Percentiles rank a stretch among this genome's conserved stretches.
phyloP scores from a whole-genome alignment of 179 eudicot species.

The Beta lomatogona region DNA sequence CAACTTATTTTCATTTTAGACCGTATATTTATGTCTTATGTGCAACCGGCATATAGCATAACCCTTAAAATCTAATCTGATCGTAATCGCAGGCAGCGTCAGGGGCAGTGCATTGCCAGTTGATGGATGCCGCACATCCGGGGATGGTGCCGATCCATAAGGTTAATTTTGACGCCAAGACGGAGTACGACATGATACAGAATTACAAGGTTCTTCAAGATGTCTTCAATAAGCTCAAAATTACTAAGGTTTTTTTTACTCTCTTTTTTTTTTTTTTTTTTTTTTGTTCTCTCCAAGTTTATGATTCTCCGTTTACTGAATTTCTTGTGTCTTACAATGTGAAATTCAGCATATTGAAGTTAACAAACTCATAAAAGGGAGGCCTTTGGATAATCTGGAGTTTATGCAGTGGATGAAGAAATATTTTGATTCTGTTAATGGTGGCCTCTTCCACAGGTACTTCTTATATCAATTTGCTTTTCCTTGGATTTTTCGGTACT shows the following conservation, averaged over 20 bases:
- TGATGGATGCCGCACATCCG: conserved; percentile 88
- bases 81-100: conserved; percentile 53
- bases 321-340: not conserved
- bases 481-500: too few relatives aligned
- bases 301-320: not conserved
- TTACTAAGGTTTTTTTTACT: conserved; percentile 55
- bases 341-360: conserved; percentile 70
- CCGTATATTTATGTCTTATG: too few relatives aligned
- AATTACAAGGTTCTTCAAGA: conserved; percentile 95
- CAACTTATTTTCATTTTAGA: too few relatives aligned
- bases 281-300: not conserved
- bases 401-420: conserved; percentile 92
- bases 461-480: not conserved
- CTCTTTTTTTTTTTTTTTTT: not conserved
- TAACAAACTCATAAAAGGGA: conserved; percentile 67
- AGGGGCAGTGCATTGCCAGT: conserved; percentile 91
- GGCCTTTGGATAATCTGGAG: conserved; percentile 77
- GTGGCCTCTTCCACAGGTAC: conserved; percentile 47
- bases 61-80: not conserved
- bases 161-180: conserved; percentile 92
- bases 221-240: conserved; percentile 85
- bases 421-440: conserved; percentile 66
- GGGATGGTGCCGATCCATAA: conserved; percentile 94
- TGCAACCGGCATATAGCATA: too few relatives aligned
- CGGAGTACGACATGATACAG: conserved; percentile 90